These are phyloP conservation scores for Nakazawaea ambrosiae DNA, from an alignment of 805 yeast species.

Conservation along the genomic window DNA sequence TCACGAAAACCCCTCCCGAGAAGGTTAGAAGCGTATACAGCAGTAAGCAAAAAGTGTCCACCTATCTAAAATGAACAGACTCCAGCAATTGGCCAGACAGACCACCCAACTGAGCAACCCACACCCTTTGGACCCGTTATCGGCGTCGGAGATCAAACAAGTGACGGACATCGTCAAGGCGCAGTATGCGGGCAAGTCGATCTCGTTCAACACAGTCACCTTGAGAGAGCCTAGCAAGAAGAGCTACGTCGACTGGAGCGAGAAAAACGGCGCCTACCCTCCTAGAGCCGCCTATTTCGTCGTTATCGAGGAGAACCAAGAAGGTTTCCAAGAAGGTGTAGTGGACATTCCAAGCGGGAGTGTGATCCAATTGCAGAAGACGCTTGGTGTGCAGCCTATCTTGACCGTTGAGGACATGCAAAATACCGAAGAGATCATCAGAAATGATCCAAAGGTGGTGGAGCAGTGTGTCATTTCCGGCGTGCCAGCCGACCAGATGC, in stretches of 20 bases:
- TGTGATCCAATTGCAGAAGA: conserved; percentile 32
- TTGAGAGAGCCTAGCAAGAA: conserved; percentile 52
- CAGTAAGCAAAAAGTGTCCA: no score
- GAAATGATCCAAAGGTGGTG: conserved; percentile 52
- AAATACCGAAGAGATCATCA: conserved; percentile 44
- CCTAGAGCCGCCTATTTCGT: conserved; percentile 53
- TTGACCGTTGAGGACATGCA: conserved; percentile 52
- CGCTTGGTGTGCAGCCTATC: conserved; percentile 55
- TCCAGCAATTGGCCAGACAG: conserved; percentile 45
- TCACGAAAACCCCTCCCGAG: no score
- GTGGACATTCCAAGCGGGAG: conserved; percentile 39
- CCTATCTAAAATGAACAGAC: conserved; percentile 46
- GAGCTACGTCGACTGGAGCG: conserved; percentile 50
- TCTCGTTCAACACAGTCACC: conserved; percentile 51
- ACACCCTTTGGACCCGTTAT: conserved; percentile 54
- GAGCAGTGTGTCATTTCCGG: conserved; percentile 57
- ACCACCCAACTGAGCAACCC: conserved; percentile 38
- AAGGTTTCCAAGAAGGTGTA: conserved; percentile 53
- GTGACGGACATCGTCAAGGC: conserved; percentile 38
- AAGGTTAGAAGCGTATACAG: no score
- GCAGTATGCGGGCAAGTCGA: conserved; percentile 28
- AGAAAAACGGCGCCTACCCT: conserved; percentile 41
- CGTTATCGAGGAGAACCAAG: conserved; percentile 36
- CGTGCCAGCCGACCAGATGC: conserved; percentile 39
- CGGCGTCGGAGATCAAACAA: conserved; percentile 43